Evolutionary conservation across 352 stramenopile species (phyloP), one percentile per base, ranked within the genome.

Genomic region (Globisporangium abappressorium): DNA sequence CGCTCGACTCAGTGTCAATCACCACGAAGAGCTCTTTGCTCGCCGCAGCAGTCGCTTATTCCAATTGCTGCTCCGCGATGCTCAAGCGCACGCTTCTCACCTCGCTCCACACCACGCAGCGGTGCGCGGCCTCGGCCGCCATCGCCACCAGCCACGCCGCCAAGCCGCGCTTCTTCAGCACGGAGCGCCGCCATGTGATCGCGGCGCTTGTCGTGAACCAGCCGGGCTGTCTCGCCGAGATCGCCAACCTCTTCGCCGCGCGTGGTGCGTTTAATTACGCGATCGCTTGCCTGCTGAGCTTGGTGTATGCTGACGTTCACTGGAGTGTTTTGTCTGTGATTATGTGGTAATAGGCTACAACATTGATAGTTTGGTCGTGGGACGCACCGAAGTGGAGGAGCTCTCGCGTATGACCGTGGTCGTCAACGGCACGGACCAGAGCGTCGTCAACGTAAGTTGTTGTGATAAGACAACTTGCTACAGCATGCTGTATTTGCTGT

Each of bases 321-420:
- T 5, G 15, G n/a, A 14, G 7, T 22, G 36, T 57, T 46, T 24
- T 28, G 46, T 36, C 9, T 46, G 18, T 67, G 51, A 30, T 34
- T 76, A 36, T 24, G 61, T 66, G 49, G 61, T 64, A 7, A 11
- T 62, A 70, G 69, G 87, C 26, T 95, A 95, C 81, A 95, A 95
- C 70, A 95, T 95, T 75, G 87, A 95, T 71, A 93, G 84, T 74
- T 71, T 95, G 7, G 85, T 95, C n/a, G 87, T 93, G 15, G 87
- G 87, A 9, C 87, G 84, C 68, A 95, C 85, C 15, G 87, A 95
- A 70, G 87, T 93, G 43, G 81, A 93, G 53, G 85, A 95, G 71
- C 83, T 95, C 61, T 92, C 84, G 62, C 85, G 85, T 65, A 95
- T 95, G 87, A 95, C 83, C 18, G 85, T 93, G 12, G 87, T 95